Percentiles rank a stretch among this genome's conserved stretches.
These are phyloP conservation scores for Rhynchospora tenuis DNA, from an alignment of 176 grass and related monocot species.

Conservation along the genomic window DNA sequence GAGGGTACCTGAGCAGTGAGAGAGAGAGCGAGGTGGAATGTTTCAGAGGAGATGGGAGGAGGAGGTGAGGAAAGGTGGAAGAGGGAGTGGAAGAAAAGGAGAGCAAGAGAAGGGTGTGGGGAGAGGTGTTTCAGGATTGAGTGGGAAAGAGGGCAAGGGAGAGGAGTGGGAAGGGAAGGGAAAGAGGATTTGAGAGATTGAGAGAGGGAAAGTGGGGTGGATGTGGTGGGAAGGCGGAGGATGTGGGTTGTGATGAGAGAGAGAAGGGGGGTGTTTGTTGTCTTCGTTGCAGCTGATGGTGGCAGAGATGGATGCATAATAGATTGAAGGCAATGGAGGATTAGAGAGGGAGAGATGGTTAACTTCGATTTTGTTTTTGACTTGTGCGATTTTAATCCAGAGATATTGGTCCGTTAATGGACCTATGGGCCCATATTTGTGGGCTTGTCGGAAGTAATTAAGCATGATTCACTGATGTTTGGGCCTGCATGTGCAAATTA, in stretches of 20 bases:
- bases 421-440: too few species aligned
- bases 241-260: constrained; percentile 43
- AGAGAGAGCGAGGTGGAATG: constrained; percentile 73
- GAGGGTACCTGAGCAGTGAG: constrained; percentile 59
- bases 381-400: too few species aligned
- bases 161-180: constrained; percentile 12
- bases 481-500: too few species aligned
- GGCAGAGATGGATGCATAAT: neutral
- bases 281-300: neutral
- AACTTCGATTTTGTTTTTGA: too few species aligned
- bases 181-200: constrained; percentile 30
- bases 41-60: constrained; percentile 41
- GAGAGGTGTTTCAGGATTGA: constrained; percentile 71
- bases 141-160: constrained; percentile 33
- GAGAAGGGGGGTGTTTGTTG: neutral
- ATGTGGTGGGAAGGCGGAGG: constrained; percentile 37
- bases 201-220: constrained; percentile 46
- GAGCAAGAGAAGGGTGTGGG: constrained; percentile 60
- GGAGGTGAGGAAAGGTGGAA: constrained; percentile 44
- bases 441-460: too few species aligned
- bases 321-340: too few species aligned
- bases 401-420: too few species aligned
- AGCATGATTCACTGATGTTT: too few species aligned
- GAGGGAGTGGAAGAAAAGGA: constrained; percentile 87
- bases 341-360: too few species aligned